Evolutionary conservation across 345 rosid genomes (phyloP), one percentile per base, ranked within the genome.

Genomic region (Chamaenerion angustifolium): DNA sequence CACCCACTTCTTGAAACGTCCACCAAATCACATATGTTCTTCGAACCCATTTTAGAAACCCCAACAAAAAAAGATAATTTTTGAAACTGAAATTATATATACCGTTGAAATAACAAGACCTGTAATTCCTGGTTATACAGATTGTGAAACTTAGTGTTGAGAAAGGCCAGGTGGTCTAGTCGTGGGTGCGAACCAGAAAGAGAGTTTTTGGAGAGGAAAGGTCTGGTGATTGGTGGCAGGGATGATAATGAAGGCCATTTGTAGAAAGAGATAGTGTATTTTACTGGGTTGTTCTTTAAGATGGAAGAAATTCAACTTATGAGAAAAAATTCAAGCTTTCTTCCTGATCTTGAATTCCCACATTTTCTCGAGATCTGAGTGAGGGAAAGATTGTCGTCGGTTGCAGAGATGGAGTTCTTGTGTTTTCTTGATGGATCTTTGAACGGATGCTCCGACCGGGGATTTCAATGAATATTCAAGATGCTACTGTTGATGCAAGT

Each of bases 101-200:
- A 23, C 3, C 3, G 46, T 19, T 25, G 15, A 27, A 50, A 40
- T 9, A n/a, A 15, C 3, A 12, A 40, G n/a, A 16, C 17, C 14
- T 45, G 4, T 45, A 14, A 10, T 13, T 45, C 6, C 8, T 19
- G 18, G 18, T 19, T 44, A 1, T 12, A 14, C 23, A 23, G 42
- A 40, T 23, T 23, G 27, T 23, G 27, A 23, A 5, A 23, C 27
- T 23, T 23, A 23, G 27, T 19, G 54, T 47, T 18, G 60, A 55
- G 47, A 46, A 4, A 66, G 62, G 64, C 84, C 81, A 0, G 93
- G 87, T 0, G 93, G 93, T 37, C 81, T 87, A 45, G 71, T 77
- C 25, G 84, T 76, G 44, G 80, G 84, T 17, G 84, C 84, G 44
- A 80, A 83, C 87, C 87, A 77, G 57, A 77, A 77, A 25, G 93